Conservation (phyloP, 371 early-diverging fungal species). For the Lichtheimia ornata region DNA sequence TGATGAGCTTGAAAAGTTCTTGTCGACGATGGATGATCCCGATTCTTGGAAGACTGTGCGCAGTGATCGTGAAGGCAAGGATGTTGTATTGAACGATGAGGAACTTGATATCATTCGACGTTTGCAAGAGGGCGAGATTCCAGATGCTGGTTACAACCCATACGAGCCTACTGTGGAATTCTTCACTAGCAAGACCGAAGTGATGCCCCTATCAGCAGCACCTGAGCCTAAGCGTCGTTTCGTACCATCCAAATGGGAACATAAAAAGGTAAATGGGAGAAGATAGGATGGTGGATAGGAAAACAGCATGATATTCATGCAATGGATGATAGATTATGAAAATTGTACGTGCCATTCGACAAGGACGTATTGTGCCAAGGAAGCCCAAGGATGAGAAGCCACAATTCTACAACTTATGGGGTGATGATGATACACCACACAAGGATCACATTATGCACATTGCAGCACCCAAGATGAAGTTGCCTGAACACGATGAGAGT, state of each 20-base stretch:
- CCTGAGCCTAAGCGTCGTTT: constrained; percentile 96
- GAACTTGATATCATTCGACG: constrained; percentile 92
- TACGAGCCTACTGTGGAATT: constrained; percentile 93
- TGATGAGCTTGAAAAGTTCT: constrained; percentile 92
- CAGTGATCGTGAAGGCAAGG: constrained; percentile 79
- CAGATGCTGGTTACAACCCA: constrained; percentile 85
- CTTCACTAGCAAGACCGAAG: constrained; percentile 83
- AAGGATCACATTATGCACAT: constrained; percentile 79
- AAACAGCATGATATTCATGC: background rate
- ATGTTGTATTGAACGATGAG: constrained; percentile 80
- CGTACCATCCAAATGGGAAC: constrained; percentile 94
- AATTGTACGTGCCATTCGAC: constrained; percentile 92
- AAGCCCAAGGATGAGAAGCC: constrained; percentile 67
- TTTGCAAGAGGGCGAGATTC: constrained; percentile 78
- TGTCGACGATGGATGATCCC: constrained; percentile 91
- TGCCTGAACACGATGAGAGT: constrained; percentile 92
- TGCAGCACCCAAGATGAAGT: constrained; percentile 87
- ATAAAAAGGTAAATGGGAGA: constrained; percentile 57
- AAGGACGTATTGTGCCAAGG: constrained; percentile 79
- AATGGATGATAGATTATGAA: constrained; percentile 71
- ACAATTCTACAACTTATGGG: constrained; percentile 88
- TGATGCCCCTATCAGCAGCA: constrained; percentile 78
- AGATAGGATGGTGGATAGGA: no score
- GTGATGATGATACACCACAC: constrained; percentile 60
- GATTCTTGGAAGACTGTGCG: constrained; percentile 87